phyloP scores from a whole-genome alignment of 352 stramenopile genomes.

The Globisporangium recalcitrans region DNA sequence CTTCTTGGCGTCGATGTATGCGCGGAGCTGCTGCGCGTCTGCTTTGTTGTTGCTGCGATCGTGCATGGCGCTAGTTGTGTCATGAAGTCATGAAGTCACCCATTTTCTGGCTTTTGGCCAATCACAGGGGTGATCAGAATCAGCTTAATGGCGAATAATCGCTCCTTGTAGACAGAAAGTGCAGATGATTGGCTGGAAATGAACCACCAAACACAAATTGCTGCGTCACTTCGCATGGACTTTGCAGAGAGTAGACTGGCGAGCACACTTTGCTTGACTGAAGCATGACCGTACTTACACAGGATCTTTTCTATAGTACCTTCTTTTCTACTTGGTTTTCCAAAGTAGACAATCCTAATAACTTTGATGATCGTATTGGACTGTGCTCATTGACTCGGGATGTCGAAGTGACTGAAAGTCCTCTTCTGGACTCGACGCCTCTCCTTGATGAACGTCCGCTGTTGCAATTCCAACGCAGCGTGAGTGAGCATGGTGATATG shows the following conservation, averaged over 20 bases:
- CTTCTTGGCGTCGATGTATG: slow-evolving; percentile 48
- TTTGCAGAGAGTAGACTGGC: not conserved
- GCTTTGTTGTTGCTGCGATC: not conserved
- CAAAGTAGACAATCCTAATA: slow-evolving; percentile 23
- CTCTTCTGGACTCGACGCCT: slow-evolving; percentile 17
- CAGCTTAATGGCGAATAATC: no score
- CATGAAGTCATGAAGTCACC: not conserved
- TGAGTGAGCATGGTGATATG: slow-evolving; percentile 37
- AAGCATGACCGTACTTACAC: slow-evolving; percentile 22
- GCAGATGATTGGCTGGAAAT: not conserved
- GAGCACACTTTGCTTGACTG: not conserved
- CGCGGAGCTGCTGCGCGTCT: slow-evolving; percentile 35
- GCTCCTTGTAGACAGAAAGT: no score
- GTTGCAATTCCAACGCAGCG: slow-evolving; percentile 37
- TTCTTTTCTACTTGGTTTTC: slow-evolving; percentile 27
- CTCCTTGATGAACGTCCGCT: slow-evolving; percentile 39
- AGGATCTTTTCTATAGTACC: slow-evolving; percentile 28
- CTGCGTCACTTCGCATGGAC: not conserved
- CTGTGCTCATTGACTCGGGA: slow-evolving; percentile 17
- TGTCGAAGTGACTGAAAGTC: not conserved
- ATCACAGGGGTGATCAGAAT: no score
- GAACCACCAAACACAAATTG: not conserved
- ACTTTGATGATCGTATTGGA: slow-evolving; percentile 22
- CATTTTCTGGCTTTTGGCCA: not conserved
- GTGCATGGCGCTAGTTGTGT: no score